phyloP scores from a whole-genome alignment of 208 protist genomes.

The Porcisia hertigi region DNA sequence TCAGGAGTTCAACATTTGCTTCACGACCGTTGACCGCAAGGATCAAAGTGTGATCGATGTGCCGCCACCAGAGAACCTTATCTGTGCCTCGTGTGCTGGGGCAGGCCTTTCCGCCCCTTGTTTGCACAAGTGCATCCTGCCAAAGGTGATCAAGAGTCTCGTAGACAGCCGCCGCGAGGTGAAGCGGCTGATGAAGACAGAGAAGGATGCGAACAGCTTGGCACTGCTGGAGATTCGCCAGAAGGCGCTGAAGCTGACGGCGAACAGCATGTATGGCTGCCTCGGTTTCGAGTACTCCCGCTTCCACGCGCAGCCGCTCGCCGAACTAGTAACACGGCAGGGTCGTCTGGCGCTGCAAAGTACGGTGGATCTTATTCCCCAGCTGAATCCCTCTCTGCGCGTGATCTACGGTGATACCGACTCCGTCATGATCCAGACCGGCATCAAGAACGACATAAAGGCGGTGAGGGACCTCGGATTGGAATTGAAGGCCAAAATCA shows the following conservation, averaged over 20 bases:
- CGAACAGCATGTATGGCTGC: constrained; percentile 99
- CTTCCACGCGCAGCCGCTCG: constrained; percentile 98
- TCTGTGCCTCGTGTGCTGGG: constrained; percentile 70
- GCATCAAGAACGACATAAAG: constrained; percentile 85
- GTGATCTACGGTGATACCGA: constrained; percentile 99
- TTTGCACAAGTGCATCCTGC: constrained; percentile 90
- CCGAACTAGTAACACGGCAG: constrained; percentile 97
- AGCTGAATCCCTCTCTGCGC: constrained; percentile 83
- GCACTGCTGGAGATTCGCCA: constrained; percentile 96
- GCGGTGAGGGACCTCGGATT: constrained; percentile 90
- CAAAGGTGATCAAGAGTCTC: constrained; percentile 95
- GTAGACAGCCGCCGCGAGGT: constrained; percentile 95
- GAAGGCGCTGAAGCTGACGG: constrained; percentile 98
- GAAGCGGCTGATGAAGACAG: constrained; percentile 93
- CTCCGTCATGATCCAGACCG: constrained; percentile 99
- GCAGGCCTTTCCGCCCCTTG: constrained; percentile 69
- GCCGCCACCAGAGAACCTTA: constrained; percentile 72
- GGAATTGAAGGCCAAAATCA: constrained; percentile 95
- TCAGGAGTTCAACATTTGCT: constrained; percentile 99
- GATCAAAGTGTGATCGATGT: constrained; percentile 41
- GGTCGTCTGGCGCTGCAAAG: constrained; percentile 95
- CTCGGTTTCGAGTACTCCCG: constrained; percentile 98
- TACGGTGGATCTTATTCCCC: constrained; percentile 94
- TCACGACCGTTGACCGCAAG: constrained; percentile 96
- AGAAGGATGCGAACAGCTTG: constrained; percentile 78